phyloP scores from a whole-genome alignment of 225 moss, liverwort and hornwort species.

The Bryoerythrophyllum caledonicum region DNA sequence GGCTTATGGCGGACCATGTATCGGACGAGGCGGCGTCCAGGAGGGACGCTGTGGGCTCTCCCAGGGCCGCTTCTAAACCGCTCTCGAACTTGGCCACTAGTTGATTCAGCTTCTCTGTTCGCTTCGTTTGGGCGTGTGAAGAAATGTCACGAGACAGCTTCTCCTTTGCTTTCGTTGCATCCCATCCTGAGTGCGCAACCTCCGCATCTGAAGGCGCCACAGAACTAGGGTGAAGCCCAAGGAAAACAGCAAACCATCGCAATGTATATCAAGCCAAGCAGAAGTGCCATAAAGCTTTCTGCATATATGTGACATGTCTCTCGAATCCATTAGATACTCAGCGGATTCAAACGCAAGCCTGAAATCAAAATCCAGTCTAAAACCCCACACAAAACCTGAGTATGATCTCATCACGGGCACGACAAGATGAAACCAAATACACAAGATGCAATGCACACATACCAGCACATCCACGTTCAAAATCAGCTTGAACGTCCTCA shows the following conservation, averaged over 20 bases:
- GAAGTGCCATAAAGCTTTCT: too few relatives aligned
- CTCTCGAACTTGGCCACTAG: constrained; percentile 57
- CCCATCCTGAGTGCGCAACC: constrained; percentile 76
- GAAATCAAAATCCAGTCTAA: not conserved
- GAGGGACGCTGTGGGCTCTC: constrained; percentile 63
- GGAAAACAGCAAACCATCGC: too few relatives aligned
- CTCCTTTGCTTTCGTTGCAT: constrained; percentile 73
- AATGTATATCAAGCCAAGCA: too few relatives aligned
- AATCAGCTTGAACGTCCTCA: constrained; percentile 50
- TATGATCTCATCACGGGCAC: too few relatives aligned
- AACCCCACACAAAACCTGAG: not conserved
- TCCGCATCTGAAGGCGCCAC: constrained; percentile 57
- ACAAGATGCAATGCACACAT: constrained; percentile 7
- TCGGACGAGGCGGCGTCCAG: constrained; percentile 81
- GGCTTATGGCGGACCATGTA: constrained; percentile 72
- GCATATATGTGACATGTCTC: too few relatives aligned
- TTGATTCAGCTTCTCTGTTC: constrained; percentile 57
- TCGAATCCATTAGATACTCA: not conserved
- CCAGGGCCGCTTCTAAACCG: constrained; percentile 54
- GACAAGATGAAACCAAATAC: not conserved
- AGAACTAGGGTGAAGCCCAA: not conserved
- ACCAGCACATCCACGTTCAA: constrained; percentile 78
- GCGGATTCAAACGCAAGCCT: too few relatives aligned
- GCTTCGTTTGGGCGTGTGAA: constrained; percentile 53
- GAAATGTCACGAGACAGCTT: constrained; percentile 79